phyloP scores from a whole-genome alignment of 176 grass and related monocot species.

The Carex scoparia region DNA sequence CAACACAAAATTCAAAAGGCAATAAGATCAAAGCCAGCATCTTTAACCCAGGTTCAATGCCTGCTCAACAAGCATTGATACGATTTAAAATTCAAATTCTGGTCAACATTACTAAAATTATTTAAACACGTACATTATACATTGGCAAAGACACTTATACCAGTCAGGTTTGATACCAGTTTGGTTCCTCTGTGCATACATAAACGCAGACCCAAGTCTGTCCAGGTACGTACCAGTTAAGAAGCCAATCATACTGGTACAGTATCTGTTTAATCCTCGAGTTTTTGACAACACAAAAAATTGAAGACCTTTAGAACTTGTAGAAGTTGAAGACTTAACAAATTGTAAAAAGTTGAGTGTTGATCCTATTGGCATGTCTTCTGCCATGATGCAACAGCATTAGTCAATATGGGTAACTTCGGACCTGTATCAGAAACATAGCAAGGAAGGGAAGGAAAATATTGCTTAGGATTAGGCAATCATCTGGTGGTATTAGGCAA shows the following conservation, averaged over 20 bases:
- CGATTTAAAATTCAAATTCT: not conserved
- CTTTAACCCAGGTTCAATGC: not conserved
- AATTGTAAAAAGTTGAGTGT: not conserved
- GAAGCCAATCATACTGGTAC: not conserved
- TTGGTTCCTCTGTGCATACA: not conserved
- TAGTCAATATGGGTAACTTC: no score
- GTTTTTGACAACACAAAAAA: not conserved
- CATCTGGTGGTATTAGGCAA: no score
- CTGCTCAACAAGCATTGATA: not conserved
- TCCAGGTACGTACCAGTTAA: not conserved
- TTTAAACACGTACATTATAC: not conserved
- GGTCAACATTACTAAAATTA: not conserved
- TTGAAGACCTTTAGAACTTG: not conserved
- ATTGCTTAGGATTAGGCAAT: no score
- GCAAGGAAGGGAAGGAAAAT: no score
- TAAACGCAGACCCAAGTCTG: not conserved
- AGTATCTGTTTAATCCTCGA: not conserved
- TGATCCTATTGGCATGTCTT: not conserved
- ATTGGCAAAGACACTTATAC: not conserved
- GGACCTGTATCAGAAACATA: no score
- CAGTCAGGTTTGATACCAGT: not conserved
- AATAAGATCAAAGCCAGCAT: not conserved
- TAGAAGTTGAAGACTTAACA: not conserved
- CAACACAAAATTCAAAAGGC: not conserved
- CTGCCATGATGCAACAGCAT: no score